These are phyloP conservation scores for Austropuccinia psidii DNA, from an alignment of 1,284 basidiomycete species.

Conservation along the genomic window DNA sequence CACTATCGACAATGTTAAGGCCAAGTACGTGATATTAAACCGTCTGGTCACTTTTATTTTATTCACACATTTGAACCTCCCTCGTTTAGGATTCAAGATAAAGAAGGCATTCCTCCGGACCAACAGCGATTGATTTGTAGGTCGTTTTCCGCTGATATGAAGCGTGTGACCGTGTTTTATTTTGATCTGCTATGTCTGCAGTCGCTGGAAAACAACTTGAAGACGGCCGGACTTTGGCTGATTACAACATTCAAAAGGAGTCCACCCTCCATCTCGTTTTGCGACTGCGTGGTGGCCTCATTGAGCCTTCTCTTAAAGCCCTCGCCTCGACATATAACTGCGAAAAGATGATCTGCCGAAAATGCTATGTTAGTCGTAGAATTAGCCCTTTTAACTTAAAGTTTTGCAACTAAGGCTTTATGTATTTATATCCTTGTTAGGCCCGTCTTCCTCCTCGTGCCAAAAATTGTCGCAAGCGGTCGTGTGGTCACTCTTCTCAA, in stretches of 20 bases:
- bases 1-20: slow-evolving; percentile 31
- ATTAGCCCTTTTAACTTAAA: slow-evolving; percentile 80
- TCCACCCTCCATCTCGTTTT: slow-evolving; percentile 46
- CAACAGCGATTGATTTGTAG: slow-evolving; percentile 86
- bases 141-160: background rate
- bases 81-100: slow-evolving; percentile 52
- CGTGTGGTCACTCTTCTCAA: slow-evolving; percentile 78
- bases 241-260: slow-evolving; percentile 50
- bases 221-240: slow-evolving; percentile 50
- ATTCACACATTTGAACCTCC: background rate
- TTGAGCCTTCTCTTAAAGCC: slow-evolving; percentile 96
- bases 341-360: slow-evolving; percentile 90
- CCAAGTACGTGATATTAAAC: background rate
- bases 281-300: slow-evolving; percentile 93
- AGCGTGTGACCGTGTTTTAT: background rate
- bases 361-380: slow-evolving; percentile 90
- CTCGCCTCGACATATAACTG: slow-evolving; percentile 73
- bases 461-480: slow-evolving; percentile 49
- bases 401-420: slow-evolving; percentile 74
- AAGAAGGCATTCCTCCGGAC: slow-evolving; percentile 75
- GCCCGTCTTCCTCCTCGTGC: slow-evolving; percentile 39
- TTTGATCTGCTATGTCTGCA: background rate
- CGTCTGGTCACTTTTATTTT: background rate
- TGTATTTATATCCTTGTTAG: slow-evolving; percentile 31
- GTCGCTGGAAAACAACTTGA: slow-evolving; percentile 51